Conservation (phyloP, 108 stramenopile genomes). For the Cylindrotheca fusiformis region DNA sequence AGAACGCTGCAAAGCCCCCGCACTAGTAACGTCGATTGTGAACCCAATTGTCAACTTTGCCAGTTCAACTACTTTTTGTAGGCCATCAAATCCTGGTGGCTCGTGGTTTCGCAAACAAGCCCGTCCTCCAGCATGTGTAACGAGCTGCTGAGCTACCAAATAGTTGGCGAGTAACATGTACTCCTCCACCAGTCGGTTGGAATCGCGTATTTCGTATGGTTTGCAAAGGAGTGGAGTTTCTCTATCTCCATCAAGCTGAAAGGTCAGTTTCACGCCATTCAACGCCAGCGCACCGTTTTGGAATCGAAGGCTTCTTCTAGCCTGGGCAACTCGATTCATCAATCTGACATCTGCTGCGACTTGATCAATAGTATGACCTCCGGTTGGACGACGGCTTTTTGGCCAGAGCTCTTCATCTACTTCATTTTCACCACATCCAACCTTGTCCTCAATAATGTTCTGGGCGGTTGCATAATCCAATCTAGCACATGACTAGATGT, state of each 20-base stretch:
- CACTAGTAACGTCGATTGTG: constrained; percentile 59
- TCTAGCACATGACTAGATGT: constrained; percentile 89
- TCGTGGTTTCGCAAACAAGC: constrained; percentile 85
- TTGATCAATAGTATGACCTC: constrained; percentile 71
- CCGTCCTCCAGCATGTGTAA: constrained; percentile 73
- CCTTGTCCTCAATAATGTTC: constrained; percentile 88
- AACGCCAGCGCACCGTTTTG: constrained; percentile 89
- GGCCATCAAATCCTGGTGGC: constrained; percentile 52
- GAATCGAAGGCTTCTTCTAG: constrained; percentile 76
- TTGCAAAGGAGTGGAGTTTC: constrained; percentile 78
- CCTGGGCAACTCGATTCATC: constrained; percentile 88
- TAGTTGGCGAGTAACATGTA: constrained; percentile 98
- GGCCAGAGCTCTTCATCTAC: constrained; percentile 72
- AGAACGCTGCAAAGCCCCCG: constrained; percentile 77
- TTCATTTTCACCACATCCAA: constrained; percentile 47
- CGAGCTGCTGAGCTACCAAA: constrained; percentile 91
- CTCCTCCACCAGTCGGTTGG: constrained; percentile 94
- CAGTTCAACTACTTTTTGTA: constrained; percentile 64
- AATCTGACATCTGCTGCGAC: constrained; percentile 87
- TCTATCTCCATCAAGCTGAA: constrained; percentile 85
- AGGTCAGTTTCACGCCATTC: constrained; percentile 87
- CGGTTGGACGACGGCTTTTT: constrained; percentile 75
- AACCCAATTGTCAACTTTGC: constrained; percentile 59
- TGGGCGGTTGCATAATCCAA: constrained; percentile 96
- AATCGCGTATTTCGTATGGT: constrained; percentile 91